Percentiles rank a stretch among this genome's conserved stretches.
These are phyloP conservation scores for Tylopilus sp. DNA, from an alignment of 768 basidiomycete genomes.

Conservation along the genomic window DNA sequence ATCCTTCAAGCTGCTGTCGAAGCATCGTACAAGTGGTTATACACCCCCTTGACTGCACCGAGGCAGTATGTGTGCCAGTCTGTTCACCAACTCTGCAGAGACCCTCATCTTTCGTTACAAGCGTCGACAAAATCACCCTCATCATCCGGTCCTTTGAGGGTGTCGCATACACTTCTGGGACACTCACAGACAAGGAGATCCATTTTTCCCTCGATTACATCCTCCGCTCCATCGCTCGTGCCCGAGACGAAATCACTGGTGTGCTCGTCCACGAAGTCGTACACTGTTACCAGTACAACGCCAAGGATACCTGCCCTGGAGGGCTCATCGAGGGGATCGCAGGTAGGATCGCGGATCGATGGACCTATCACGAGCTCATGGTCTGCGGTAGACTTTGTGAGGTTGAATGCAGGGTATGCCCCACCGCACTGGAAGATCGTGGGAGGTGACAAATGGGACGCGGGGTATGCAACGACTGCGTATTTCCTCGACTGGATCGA, in stretches of 20 bases:
- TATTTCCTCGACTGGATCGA: constrained; percentile 74
- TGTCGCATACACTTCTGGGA: constrained; percentile 65
- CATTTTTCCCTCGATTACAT: constrained; percentile 70
- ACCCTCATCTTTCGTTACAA: constrained; percentile 23
- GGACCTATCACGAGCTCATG: background rate
- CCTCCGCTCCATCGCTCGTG: constrained; percentile 37
- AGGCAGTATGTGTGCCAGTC: constrained; percentile 39
- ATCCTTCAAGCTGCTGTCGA: constrained; percentile 37
- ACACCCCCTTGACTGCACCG: constrained; percentile 44
- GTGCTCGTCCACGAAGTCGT: constrained; percentile 76
- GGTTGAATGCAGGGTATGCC: constrained; percentile 50
- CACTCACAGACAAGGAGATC: constrained; percentile 62
- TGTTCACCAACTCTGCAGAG: background rate
- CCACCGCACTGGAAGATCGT: constrained; percentile 70
- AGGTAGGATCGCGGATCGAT: constrained; percentile 40
- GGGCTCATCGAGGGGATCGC: constrained; percentile 81
- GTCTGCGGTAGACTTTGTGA: constrained; percentile 59
- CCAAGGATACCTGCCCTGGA: constrained; percentile 53
- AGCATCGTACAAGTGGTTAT: constrained; percentile 40
- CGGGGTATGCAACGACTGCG: constrained; percentile 69
- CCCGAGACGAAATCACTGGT: constrained; percentile 62
- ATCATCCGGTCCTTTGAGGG: constrained; percentile 66
- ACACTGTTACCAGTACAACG: constrained; percentile 76
- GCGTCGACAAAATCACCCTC: constrained; percentile 53
- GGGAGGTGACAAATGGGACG: constrained; percentile 60